Percentiles rank a stretch among this genome's conserved stretches.
Evolutionary conservation across 2,329 filamentous ascomycete species (phyloP).

Genomic region (Domatiomyces catenatus): DNA sequence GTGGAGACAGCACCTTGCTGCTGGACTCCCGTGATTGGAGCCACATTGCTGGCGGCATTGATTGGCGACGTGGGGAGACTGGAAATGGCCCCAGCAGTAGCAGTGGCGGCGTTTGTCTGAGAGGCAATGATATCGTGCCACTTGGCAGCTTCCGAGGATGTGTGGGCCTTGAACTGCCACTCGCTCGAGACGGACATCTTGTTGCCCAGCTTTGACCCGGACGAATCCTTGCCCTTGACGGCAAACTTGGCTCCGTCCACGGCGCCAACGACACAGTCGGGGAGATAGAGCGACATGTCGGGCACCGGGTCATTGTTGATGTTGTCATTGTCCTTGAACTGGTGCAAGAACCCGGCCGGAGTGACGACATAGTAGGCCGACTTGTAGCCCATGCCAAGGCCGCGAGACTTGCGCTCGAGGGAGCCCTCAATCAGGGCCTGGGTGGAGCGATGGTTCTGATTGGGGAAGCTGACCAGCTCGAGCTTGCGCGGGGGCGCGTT

Average conservation of each 20-base stretch:
- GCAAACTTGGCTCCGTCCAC: constrained; percentile 71
- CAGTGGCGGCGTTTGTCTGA: constrained; percentile 7
- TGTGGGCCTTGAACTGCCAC: constrained; percentile 75
- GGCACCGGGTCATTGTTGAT: constrained; percentile 58
- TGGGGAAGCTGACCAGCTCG: constrained; percentile 64
- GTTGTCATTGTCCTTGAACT: constrained; percentile 86
- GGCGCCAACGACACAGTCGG: constrained; percentile 67
- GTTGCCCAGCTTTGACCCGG: constrained; percentile 58
- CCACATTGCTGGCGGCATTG: constrained; percentile 9
- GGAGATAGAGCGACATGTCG: constrained; percentile 79
- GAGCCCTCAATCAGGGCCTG: constrained; percentile 73
- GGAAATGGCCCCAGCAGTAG: constrained; percentile 2
- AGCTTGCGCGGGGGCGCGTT: constrained; percentile 58
- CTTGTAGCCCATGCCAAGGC: constrained; percentile 66
- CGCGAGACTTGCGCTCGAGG: constrained; percentile 78
- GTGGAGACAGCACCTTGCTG: constrained; percentile 1
- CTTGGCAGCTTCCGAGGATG: constrained; percentile 60
- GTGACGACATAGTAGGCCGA: constrained; percentile 83
- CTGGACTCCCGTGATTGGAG: constrained; percentile 9
- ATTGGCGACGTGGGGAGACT: constrained; percentile 13
- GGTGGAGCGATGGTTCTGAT: constrained; percentile 69
- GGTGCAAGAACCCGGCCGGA: constrained; percentile 74
- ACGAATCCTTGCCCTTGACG: constrained; percentile 86
- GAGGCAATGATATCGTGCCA: constrained; percentile 60
- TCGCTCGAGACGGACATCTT: constrained; percentile 70